A percentile compares a stretch with the other conserved stretches of the same genome.
These are phyloP conservation scores for Pichia sp. DNA, from an alignment of 1,139 yeast species.

Conservation along the genomic window DNA sequence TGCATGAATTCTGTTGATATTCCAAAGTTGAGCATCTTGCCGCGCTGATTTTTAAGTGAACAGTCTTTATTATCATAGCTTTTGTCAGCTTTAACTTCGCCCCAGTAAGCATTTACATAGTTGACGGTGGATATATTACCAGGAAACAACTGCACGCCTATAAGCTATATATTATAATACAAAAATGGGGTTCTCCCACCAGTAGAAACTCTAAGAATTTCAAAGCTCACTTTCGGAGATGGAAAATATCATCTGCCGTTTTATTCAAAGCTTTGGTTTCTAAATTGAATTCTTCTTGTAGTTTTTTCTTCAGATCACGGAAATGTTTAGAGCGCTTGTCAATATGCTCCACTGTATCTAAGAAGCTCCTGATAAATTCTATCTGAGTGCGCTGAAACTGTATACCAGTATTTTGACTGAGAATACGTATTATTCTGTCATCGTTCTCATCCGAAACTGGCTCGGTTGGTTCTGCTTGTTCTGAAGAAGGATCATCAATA, in stretches of 20 bases:
- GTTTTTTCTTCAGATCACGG: background rate
- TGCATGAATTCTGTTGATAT: background rate
- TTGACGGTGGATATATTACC: too few relatives aligned
- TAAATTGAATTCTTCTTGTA: background rate
- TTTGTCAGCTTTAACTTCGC: too few relatives aligned
- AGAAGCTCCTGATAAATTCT: background rate
- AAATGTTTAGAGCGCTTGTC: background rate
- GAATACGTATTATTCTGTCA: background rate
- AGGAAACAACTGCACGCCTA: too few relatives aligned
- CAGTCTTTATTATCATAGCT: too few relatives aligned
- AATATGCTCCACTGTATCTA: background rate
- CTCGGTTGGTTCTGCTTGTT: background rate
- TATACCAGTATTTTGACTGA: background rate
- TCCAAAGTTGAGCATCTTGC: background rate
- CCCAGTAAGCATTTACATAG: too few relatives aligned
- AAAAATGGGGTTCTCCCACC: too few relatives aligned
- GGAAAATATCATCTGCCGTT: background rate
- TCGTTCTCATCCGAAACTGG: background rate
- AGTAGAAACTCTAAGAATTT: background rate
- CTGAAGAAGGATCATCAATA: background rate
- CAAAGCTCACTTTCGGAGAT: background rate
- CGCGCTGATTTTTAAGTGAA: background rate
- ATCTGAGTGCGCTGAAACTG: background rate
- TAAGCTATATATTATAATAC: too few relatives aligned
- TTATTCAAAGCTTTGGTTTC: background rate